Percentiles rank a stretch among this genome's conserved stretches.
Conservation (phyloP, 2,329 filamentous ascomycete species). For the Myrmaecium sp. region DNA sequence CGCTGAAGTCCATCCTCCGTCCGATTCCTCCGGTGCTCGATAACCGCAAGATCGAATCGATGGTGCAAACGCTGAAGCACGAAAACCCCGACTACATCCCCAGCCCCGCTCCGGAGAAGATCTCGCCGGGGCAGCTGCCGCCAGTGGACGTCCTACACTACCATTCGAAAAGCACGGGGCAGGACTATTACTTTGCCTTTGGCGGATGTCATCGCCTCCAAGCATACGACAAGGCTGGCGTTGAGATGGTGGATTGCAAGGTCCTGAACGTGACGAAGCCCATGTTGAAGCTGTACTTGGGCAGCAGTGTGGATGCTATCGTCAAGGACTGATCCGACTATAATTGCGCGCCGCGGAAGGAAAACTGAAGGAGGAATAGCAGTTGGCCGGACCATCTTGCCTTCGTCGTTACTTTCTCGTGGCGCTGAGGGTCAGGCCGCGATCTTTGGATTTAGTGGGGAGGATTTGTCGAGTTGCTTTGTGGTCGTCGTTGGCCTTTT, state of each 20-base stretch:
- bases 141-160: conserved; percentile 6
- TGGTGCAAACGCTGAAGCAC: conserved; percentile 5
- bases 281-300: conserved; percentile 6
- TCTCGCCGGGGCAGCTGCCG: conserved; percentile 5
- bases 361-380: too few species aligned
- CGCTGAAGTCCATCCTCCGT: conserved; percentile 4
- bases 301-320: conserved; percentile 4
- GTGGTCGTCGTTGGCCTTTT: too few species aligned
- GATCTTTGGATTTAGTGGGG: too few species aligned
- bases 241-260: conserved; percentile 3
- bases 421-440: too few species aligned
- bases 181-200: conserved; percentile 5
- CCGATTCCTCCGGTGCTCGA: conserved; percentile 6
- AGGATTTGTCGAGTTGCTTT: too few species aligned
- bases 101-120: conserved; percentile 3
- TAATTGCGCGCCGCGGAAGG: too few species aligned
- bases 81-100: conserved; percentile 4
- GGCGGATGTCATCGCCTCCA: conserved; percentile 5
- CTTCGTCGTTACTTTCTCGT: too few species aligned
- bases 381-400: too few species aligned
- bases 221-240: conserved; percentile 4
- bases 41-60: conserved; percentile 5
- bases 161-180: conserved; percentile 1
- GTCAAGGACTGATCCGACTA: too few species aligned
- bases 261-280: conserved; percentile 5